Evolutionary conservation across 2,329 filamentous ascomycete genomes (phyloP).

Genomic region (Lasiodiplodia sp.): DNA sequence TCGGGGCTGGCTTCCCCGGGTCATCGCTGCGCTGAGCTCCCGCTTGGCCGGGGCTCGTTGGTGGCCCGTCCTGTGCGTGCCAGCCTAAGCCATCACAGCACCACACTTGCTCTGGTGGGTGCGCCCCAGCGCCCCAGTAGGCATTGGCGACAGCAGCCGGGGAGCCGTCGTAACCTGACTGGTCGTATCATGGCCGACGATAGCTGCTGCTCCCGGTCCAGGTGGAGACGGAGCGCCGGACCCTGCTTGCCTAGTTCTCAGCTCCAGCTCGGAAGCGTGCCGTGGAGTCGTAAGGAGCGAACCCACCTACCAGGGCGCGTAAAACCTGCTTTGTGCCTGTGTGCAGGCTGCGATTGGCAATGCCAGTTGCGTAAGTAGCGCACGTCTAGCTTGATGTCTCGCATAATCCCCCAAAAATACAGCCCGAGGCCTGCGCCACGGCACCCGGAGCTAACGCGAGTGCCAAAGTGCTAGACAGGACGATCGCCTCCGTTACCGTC

Average conservation of each 20-base stretch:
- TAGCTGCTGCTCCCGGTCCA: not conserved
- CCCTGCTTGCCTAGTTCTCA: constrained; percentile 3
- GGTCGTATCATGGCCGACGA: not conserved
- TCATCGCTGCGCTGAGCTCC: constrained; percentile 4
- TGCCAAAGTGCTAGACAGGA: constrained; percentile 15
- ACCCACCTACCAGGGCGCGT: not conserved
- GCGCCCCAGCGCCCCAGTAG: constrained; percentile 6
- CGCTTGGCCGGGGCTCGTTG: not conserved
- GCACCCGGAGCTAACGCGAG: constrained; percentile 12
- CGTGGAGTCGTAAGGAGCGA: not conserved
- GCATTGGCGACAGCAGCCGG: not conserved
- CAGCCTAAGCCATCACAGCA: constrained; percentile 4
- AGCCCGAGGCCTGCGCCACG: constrained; percentile 11
- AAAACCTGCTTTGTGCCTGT: constrained; percentile 13
- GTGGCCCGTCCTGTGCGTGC: constrained; percentile 5
- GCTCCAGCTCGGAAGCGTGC: not conserved
- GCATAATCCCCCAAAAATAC: constrained; percentile 23
- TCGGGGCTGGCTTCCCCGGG: constrained; percentile 14
- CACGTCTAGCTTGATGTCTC: constrained; percentile 10
- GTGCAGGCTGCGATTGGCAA: constrained; percentile 3
- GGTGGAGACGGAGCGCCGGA: constrained; percentile 1
- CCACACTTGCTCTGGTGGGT: constrained; percentile 8
- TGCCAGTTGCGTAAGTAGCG: constrained; percentile 26
- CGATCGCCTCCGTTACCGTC: constrained; percentile 7
- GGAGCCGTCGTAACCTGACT: not conserved